Evolutionary conservation across 2,329 filamentous ascomycete genomes (phyloP).

Genomic region (Geosmithia morbida): DNA sequence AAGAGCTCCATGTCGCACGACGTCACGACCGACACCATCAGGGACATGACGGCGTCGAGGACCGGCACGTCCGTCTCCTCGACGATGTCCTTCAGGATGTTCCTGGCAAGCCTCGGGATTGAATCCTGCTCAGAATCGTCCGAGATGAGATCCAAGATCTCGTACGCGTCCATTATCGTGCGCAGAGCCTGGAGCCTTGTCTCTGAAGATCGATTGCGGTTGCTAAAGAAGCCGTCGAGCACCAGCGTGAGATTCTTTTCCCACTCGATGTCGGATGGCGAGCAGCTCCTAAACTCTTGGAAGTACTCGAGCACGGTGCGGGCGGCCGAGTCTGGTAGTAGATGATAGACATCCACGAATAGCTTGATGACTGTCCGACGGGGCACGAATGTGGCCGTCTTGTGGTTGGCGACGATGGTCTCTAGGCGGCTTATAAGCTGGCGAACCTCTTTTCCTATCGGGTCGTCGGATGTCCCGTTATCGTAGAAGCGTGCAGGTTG

Average conservation of each 20-base stretch:
- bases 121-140: constrained; percentile 43
- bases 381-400: constrained; percentile 42
- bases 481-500: constrained; percentile 6
- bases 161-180: constrained; percentile 43
- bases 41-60: constrained; percentile 48
- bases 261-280: constrained; percentile 57
- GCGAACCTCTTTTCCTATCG: constrained; percentile 26
- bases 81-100: constrained; percentile 44
- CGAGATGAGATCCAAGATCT: constrained; percentile 42
- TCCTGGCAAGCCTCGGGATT: constrained; percentile 43
- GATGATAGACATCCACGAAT: constrained; percentile 44
- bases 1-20: constrained; percentile 45
- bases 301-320: constrained; percentile 53
- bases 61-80: constrained; percentile 50
- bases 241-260: constrained; percentile 47
- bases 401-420: constrained; percentile 23
- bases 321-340: constrained; percentile 50
- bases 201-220: constrained; percentile 42
- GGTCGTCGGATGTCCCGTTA: constrained; percentile 16
- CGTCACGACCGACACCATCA: constrained; percentile 50
- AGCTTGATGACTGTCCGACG: constrained; percentile 53
- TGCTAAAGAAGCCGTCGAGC: constrained; percentile 47
- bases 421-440: constrained; percentile 35
- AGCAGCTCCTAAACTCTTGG: constrained; percentile 54
- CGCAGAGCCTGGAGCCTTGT: constrained; percentile 50